Conservation (phyloP, 2,329 filamentous ascomycete species). For the Trichoderma sp. region DNA sequence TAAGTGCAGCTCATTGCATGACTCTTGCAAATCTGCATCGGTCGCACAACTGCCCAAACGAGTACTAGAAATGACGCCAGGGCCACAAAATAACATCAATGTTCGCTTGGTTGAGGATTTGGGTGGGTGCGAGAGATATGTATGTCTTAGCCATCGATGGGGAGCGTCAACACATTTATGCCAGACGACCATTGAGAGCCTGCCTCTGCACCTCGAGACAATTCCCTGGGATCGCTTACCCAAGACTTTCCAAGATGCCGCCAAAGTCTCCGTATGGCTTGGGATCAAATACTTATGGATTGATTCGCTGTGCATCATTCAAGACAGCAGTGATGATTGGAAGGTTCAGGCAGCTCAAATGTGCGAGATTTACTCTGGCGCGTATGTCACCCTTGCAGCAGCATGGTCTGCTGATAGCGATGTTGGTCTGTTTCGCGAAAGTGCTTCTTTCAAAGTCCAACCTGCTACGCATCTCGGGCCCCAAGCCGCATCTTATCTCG, state of each 20-base stretch:
- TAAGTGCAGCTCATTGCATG: neutral
- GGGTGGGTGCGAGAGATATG: conserved; percentile 14
- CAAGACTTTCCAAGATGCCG: conserved; percentile 6
- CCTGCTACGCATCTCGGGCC: neutral
- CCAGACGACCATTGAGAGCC: neutral
- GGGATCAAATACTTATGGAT: conserved; percentile 30
- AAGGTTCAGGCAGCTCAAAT: conserved; percentile 23
- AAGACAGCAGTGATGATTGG: conserved; percentile 28
- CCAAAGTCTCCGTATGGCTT: neutral
- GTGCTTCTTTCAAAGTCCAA: neutral
- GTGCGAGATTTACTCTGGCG: conserved; percentile 26
- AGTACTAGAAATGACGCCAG: neutral
- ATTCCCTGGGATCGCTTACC: conserved; percentile 18
- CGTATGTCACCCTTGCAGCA: conserved; percentile 18
- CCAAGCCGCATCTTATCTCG: neutral
- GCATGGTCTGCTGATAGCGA: conserved; percentile 11
- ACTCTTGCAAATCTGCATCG: neutral
- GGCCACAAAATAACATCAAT: neutral
- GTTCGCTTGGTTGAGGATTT: conserved; percentile 13
- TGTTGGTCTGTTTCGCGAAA: neutral
- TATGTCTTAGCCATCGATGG: conserved; percentile 21
- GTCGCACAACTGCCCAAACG: conserved; percentile 6
- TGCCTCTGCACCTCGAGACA: neutral
- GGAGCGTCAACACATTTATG: conserved; percentile 16
- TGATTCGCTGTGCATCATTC: conserved; percentile 32